Conservation (phyloP, 1,284 basidiomycete species). For the Malassezia globosa region DNA sequence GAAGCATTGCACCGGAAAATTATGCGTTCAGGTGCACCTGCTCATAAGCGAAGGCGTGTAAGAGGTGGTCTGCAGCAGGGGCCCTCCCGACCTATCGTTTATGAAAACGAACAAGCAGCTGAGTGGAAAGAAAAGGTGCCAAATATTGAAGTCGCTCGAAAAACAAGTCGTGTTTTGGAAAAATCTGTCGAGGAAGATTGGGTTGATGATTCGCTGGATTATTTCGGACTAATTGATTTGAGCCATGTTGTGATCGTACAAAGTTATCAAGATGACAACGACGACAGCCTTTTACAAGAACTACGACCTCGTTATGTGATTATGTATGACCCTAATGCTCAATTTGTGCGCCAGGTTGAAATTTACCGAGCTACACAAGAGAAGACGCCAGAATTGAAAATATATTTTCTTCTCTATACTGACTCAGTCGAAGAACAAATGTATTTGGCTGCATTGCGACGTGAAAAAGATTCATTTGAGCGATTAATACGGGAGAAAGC, state of each 20-base stretch:
- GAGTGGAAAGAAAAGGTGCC: neutral
- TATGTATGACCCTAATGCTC: constrained; percentile 78
- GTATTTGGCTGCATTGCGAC: constrained; percentile 73
- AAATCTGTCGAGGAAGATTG: neutral
- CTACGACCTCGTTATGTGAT: constrained; percentile 81
- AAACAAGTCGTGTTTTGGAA: too few relatives aligned
- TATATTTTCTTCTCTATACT: constrained; percentile 89
- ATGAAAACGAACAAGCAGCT: neutral
- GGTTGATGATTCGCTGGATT: constrained; percentile 36
- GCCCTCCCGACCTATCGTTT: neutral
- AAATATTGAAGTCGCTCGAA: too few relatives aligned
- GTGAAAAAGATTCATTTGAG: constrained; percentile 91
- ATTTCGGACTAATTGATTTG: constrained; percentile 70
- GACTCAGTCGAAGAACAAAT: constrained; percentile 90
- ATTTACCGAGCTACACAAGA: constrained; percentile 64
- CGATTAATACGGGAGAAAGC: constrained; percentile 80
- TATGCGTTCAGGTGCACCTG: constrained; percentile 29
- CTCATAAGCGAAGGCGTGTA: constrained; percentile 46
- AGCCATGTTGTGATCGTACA: constrained; percentile 75
- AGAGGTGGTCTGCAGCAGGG: constrained; percentile 5
- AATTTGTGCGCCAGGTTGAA: constrained; percentile 85
- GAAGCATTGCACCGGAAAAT: constrained; percentile 36
- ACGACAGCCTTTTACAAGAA: constrained; percentile 78
- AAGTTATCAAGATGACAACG: constrained; percentile 79
- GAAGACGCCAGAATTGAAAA: constrained; percentile 66